A percentile compares a stretch with the other conserved stretches of the same genome.
phyloP scores from a whole-genome alignment of 2,329 filamentous ascomycete genomes.

The Talaromyces marneffei region DNA sequence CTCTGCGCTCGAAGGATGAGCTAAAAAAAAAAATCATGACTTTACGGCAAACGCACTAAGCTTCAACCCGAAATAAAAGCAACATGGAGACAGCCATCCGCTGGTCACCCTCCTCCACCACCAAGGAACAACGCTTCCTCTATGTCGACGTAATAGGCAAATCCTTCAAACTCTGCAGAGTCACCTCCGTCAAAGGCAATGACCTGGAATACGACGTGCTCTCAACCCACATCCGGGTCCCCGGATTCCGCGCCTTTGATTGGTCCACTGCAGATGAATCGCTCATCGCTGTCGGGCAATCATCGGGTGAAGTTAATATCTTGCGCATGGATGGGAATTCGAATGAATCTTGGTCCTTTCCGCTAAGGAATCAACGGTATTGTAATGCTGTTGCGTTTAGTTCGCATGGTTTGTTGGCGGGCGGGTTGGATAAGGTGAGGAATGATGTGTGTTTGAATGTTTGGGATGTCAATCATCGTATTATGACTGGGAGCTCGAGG shows the following conservation, averaged over 20 bases:
- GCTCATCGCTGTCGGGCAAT: constrained; percentile 55
- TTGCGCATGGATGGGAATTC: constrained; percentile 49
- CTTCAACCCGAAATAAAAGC: not conserved
- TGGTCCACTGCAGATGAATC: constrained; percentile 56
- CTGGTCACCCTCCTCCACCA: constrained; percentile 56
- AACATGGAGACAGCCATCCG: constrained; percentile 57
- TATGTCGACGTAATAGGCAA: constrained; percentile 57
- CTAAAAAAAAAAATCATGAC: constrained; percentile 14
- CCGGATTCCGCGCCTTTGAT: constrained; percentile 60
- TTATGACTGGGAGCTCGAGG: constrained; percentile 30
- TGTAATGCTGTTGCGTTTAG: constrained; percentile 61
- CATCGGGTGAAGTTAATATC: constrained; percentile 56
- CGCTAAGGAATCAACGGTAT: constrained; percentile 56
- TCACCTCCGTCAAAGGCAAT: constrained; percentile 36
- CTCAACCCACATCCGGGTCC: constrained; percentile 50
- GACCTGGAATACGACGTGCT: constrained; percentile 50
- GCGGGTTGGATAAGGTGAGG: constrained; percentile 57
- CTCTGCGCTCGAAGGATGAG: not conserved
- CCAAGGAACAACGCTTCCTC: constrained; percentile 52
- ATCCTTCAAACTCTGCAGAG: constrained; percentile 53
- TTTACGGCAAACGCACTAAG: not conserved
- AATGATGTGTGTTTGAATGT: constrained; percentile 62
- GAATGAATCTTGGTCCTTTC: constrained; percentile 47
- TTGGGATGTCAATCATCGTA: constrained; percentile 53
- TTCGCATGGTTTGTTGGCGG: constrained; percentile 51